These are phyloP conservation scores for Solanum peruvianum DNA, from an alignment of 257 asterid species.

Conservation along the genomic window DNA sequence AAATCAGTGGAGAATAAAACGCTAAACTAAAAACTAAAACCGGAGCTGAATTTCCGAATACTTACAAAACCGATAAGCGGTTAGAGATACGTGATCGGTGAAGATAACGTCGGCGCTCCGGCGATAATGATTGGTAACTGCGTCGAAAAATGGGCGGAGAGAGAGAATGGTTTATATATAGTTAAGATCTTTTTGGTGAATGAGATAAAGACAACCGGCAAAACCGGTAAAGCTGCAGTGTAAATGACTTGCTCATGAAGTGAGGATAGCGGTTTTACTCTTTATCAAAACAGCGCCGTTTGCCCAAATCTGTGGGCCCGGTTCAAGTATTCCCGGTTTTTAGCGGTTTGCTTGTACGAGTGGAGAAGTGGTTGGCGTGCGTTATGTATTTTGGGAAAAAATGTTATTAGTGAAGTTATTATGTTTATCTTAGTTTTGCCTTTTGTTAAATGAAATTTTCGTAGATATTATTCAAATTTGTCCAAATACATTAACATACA, in stretches of 20 bases:
- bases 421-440: background rate
- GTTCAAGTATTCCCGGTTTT: background rate
- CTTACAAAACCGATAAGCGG: background rate
- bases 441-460: background rate
- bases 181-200: background rate
- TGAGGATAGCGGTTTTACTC: background rate
- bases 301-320: background rate
- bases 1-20: background rate
- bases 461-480: background rate
- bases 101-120: background rate
- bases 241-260: background rate
- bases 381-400: background rate
- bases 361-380: background rate
- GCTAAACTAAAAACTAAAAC: background rate
- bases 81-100: background rate
- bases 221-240: background rate
- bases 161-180: background rate
- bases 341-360: background rate
- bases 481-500: fast-evolving
- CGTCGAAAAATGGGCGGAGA: background rate
- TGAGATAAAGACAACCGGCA: background rate
- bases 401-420: background rate
- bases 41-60: background rate
- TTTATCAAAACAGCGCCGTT: background rate
- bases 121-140: background rate